A percentile compares a stretch with the other conserved stretches of the same genome.
Evolutionary conservation across 2,329 filamentous ascomycete species (phyloP).

Genomic region (Ophiocordyceps robertsii): DNA sequence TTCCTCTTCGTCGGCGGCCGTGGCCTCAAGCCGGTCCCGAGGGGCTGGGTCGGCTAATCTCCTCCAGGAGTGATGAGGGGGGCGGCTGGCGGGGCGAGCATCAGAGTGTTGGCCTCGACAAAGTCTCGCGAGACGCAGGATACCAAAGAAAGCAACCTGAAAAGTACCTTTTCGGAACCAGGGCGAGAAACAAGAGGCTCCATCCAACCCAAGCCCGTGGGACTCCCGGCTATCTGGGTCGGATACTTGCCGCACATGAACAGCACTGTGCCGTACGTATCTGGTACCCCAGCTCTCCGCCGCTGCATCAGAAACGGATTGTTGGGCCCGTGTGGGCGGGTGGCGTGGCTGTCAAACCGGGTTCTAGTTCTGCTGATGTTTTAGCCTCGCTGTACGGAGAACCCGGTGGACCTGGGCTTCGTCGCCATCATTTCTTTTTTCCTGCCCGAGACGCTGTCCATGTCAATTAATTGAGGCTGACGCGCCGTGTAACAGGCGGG

Average conservation of each 20-base stretch:
- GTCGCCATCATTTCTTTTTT: conserved; percentile 1
- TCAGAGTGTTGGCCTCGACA: neutral
- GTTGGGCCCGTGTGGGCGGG: too few species aligned
- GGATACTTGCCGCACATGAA: neutral
- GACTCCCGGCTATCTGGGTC: conserved; percentile 5
- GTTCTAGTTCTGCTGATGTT: neutral
- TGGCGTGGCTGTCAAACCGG: neutral
- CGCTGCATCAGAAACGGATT: too few species aligned
- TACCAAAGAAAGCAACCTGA: too few species aligned
- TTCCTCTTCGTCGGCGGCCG: neutral
- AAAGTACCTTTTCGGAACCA: too few species aligned
- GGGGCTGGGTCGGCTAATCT: conserved; percentile 7
- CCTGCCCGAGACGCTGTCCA: neutral
- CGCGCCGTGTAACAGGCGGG: neutral
- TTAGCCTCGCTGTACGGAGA: neutral
- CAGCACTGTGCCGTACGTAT: too few species aligned
- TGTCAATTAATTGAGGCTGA: neutral
- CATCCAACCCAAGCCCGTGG: neutral
- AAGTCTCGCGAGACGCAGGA: neutral
- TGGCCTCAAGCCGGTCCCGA: conserved; percentile 4
- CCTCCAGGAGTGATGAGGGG: conserved; percentile 1
- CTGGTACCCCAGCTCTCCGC: too few species aligned
- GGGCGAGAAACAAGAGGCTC: too few species aligned
- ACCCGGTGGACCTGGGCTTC: neutral
- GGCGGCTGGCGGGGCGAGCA: neutral